Conservation (phyloP, 108 stramenopile species). For the Cafeteria roenbergensis region DNA sequence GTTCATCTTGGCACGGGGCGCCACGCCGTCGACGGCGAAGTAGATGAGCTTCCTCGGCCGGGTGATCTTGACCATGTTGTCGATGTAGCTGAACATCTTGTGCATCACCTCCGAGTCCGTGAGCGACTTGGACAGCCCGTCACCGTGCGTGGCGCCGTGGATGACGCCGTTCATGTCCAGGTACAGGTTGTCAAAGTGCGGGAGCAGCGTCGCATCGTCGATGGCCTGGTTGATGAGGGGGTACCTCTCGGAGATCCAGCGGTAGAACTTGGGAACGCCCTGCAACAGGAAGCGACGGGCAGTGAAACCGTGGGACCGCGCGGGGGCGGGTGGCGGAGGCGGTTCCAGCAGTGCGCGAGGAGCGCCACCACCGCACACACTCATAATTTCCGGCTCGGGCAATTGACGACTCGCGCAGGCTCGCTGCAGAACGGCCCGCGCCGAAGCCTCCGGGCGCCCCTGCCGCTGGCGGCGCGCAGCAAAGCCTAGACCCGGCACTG, state of each 20-base stretch:
- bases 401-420: background rate
- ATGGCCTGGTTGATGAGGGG: slow-evolving; percentile 82
- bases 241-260: slow-evolving; percentile 96
- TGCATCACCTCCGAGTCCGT: slow-evolving; percentile 5
- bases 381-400: background rate
- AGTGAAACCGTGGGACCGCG: background rate
- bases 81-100: slow-evolving; percentile 25
- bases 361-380: background rate
- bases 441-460: no score
- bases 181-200: slow-evolving; percentile 68
- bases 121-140: background rate
- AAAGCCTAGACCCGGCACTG: no score
- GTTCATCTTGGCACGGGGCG: slow-evolving; percentile 98
- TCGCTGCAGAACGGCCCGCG: background rate
- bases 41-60: slow-evolving; percentile 67
- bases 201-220: slow-evolving; percentile 25
- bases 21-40: slow-evolving; percentile 93
- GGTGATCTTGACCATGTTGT: slow-evolving; percentile 83
- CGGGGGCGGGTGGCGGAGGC: background rate
- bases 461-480: background rate
- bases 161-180: slow-evolving; percentile 99
- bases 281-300: slow-evolving; percentile 1
- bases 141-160: slow-evolving; percentile 86
- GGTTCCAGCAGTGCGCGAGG: background rate
- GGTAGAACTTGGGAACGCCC: slow-evolving; percentile 99